These are phyloP conservation scores for Mycogone perniciosa DNA, from an alignment of 2,329 filamentous ascomycete species.

Conservation along the genomic window DNA sequence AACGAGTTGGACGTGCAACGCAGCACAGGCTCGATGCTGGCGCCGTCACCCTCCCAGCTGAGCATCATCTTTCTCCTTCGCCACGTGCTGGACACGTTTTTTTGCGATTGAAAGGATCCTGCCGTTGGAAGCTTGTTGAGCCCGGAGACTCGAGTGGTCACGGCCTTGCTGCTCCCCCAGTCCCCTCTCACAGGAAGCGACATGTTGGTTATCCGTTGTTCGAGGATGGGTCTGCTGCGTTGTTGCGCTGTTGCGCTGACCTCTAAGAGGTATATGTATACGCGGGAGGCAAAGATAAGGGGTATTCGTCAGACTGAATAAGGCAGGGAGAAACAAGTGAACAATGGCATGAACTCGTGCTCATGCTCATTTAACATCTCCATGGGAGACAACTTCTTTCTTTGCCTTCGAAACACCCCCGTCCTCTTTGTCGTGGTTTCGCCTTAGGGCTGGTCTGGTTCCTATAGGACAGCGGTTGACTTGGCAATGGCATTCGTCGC, in stretches of 20 bases:
- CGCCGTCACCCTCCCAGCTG: neutral
- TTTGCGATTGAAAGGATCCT: neutral
- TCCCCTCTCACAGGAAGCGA: neutral
- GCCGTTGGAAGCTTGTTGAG: neutral
- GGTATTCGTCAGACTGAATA: too few species aligned
- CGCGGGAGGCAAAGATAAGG: too few species aligned
- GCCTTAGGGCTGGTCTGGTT: conserved; percentile 4
- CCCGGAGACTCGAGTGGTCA: conserved; percentile 1
- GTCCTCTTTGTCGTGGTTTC: too few species aligned
- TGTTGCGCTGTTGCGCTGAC: too few species aligned
- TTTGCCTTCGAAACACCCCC: too few species aligned
- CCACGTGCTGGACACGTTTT: conserved; percentile 7
- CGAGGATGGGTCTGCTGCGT: too few species aligned
- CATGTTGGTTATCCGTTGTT: too few species aligned
- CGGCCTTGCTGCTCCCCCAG: neutral
- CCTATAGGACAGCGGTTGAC: conserved; percentile 15
- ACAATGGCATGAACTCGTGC: too few species aligned
- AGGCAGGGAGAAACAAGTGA: too few species aligned
- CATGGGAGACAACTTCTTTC: too few species aligned
- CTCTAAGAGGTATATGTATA: too few species aligned
- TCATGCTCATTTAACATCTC: too few species aligned
- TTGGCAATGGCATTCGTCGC: conserved; percentile 21
- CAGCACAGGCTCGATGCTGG: conserved; percentile 4
- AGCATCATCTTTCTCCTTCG: neutral
- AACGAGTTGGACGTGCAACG: conserved; percentile 2